Evolutionary conservation across 140 eudicot species (phyloP).

Genomic region (Cichorium intybus): DNA sequence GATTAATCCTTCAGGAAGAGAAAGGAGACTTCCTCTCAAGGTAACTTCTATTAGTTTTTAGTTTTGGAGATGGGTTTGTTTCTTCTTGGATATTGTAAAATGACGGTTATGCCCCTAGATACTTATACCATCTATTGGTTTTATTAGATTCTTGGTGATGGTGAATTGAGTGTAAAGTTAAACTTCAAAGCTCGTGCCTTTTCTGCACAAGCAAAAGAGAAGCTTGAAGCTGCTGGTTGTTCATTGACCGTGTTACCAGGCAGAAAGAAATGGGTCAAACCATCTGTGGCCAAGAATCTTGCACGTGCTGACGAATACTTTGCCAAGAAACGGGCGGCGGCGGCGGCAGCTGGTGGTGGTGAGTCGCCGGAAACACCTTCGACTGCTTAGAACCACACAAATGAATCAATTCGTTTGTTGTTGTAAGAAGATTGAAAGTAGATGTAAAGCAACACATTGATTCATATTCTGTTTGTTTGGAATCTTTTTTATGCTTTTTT

Average conservation of each 20-base stretch:
- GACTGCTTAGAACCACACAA: constrained; percentile 34
- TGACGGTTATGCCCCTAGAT: background rate
- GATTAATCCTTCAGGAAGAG: constrained; percentile 97
- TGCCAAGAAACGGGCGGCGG: constrained; percentile 78
- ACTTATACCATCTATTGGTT: background rate
- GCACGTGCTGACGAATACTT: constrained; percentile 91
- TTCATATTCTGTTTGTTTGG: constrained; percentile 24
- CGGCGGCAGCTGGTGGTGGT: constrained; percentile 48
- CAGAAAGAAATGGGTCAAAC: constrained; percentile 86
- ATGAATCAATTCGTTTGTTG: constrained; percentile 13
- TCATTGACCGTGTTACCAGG: constrained; percentile 73
- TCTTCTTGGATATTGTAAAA: background rate
- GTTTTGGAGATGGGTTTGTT: too few relatives aligned
- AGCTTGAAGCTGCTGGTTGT: constrained; percentile 89
- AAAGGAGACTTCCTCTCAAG: constrained; percentile 86
- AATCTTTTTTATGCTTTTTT: constrained; percentile 2
- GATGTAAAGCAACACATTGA: constrained; percentile 24
- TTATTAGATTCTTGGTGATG: constrained; percentile 68
- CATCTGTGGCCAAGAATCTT: constrained; percentile 68
- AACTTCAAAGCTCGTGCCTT: constrained; percentile 85
- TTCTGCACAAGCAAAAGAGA: constrained; percentile 78
- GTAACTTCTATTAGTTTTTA: constrained; percentile 40
- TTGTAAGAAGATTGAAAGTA: constrained; percentile 26
- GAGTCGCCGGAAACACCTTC: constrained; percentile 50
- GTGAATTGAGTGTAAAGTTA: constrained; percentile 67